Conservation (phyloP, 148 eudicot genomes). For the Cornus controversa region DNA sequence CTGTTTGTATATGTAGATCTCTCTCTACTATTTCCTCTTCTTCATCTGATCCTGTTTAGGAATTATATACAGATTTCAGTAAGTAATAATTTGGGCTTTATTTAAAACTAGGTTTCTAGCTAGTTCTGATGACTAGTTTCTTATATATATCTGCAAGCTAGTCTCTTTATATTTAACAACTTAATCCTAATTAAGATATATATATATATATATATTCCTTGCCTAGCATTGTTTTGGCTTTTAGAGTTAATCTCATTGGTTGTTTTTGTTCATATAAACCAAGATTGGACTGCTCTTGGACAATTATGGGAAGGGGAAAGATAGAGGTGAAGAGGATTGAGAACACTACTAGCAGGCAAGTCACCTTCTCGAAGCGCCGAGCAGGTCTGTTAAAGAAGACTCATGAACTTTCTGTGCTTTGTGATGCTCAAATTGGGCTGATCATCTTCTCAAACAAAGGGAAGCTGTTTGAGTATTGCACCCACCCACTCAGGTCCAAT, state of each 20-base stretch:
- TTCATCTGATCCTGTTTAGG: too few species aligned
- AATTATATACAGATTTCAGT: too few species aligned
- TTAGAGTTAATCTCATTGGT: neutral
- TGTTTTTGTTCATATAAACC: neutral
- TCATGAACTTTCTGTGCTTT: constrained; percentile 68
- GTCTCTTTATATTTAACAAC: neutral
- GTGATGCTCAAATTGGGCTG: constrained; percentile 81
- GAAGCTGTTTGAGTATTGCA: constrained; percentile 54
- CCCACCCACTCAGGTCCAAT: constrained; percentile 45
- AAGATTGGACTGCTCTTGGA: neutral
- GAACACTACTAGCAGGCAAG: constrained; percentile 81
- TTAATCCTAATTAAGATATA: constrained; percentile 9
- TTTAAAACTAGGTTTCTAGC: too few species aligned
- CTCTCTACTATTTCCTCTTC: too few species aligned
- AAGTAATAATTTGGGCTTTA: too few species aligned
- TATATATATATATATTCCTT: too few species aligned
- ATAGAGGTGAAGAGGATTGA: constrained; percentile 76
- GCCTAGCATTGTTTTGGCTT: neutral
- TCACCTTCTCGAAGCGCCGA: constrained; percentile 76
- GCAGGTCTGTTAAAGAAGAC: constrained; percentile 79
- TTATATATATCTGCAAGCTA: neutral
- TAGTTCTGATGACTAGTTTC: too few species aligned
- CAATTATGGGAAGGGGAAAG: constrained; percentile 84
- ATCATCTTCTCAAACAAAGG: constrained; percentile 80
- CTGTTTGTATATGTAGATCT: neutral